Conservation (phyloP, 192 early-diverging fungal genomes). For the Chytriomyces confervae region DNA sequence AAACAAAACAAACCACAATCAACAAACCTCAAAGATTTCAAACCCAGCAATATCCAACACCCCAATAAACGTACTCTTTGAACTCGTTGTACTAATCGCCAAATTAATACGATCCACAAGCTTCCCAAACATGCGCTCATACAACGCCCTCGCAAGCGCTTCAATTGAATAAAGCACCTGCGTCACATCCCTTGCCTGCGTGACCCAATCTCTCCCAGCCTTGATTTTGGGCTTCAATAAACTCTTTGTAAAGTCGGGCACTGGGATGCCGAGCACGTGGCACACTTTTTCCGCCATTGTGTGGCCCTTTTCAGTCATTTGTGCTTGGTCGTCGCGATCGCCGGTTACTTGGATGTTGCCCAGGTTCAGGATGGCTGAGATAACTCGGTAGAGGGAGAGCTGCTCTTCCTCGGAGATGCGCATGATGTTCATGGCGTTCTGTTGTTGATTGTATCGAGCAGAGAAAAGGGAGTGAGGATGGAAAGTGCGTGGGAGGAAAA, state of each 20-base stretch:
- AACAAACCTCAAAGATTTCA: slow-evolving; percentile 92
- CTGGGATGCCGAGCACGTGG: slow-evolving; percentile 89
- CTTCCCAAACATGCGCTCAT: slow-evolving; percentile 95
- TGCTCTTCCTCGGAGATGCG: slow-evolving; percentile 79
- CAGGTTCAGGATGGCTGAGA: slow-evolving; percentile 89
- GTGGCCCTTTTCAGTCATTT: slow-evolving; percentile 70
- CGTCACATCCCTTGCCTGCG: slow-evolving; percentile 81
- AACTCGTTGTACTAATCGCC: slow-evolving; percentile 59
- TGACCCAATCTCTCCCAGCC: slow-evolving; percentile 96
- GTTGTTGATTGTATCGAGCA: background rate
- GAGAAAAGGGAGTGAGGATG: background rate
- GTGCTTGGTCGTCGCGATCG: slow-evolving; percentile 86
- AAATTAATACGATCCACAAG: slow-evolving; percentile 89
- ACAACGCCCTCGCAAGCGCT: slow-evolving; percentile 87
- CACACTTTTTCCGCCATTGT: slow-evolving; percentile 85
- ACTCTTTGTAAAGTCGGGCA: slow-evolving; percentile 84
- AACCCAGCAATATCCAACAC: slow-evolving; percentile 99
- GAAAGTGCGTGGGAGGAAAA: background rate
- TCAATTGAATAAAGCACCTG: slow-evolving; percentile 91
- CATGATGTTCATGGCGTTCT: slow-evolving; percentile 85
- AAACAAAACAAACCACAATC: background rate
- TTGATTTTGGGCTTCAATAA: slow-evolving; percentile 89
- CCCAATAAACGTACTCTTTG: slow-evolving; percentile 89
- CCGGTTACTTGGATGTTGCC: slow-evolving; percentile 87
- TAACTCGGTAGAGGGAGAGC: slow-evolving; percentile 76